Base-by-base conservation (phyloP, 176 grass and related monocot species). In the Hyparrhenia diplandra region DNA sequence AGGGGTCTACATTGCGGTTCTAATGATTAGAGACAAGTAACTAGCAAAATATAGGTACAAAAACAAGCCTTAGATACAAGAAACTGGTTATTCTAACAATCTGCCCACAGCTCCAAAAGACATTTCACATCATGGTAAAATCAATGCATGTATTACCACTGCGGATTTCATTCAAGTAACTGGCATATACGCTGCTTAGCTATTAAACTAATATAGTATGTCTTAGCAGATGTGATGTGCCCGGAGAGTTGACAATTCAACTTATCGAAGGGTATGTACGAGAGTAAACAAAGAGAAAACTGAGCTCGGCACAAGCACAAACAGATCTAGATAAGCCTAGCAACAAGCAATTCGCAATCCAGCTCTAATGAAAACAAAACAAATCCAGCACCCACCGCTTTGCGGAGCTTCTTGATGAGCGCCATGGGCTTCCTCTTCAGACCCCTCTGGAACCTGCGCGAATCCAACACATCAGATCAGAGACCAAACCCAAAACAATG, bases 341-440 rank as follows among this genome's bases (percentile, higher is more conserved):
- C 32, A 63, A 46, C 51, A 10, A 3, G 46, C 29, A 59, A 4
- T 51, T 64, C n/a, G 16, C 20, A 13, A 64, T 11, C 20, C 1
- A 75, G 64, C 13, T 32, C 6, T 2, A 17, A 16, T 4, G 59
- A 18, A 4, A 80, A 2, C 0, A 3, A 39, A 3, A 7, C 6
- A 7, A 34, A 60, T 11, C 37, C 37, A 43, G 2, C 79, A 88
- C 92, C 79, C 77, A 97, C 94, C 80, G 94, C 94, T 87, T 97
- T 97, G 80, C 94, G 92, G 32, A 97, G 84, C 83, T 94, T 97
- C 89, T 97, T 97, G 80, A 97, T 83, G 85, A 97, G 77, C 28
- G 92, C 94, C 94, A 97, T 94, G 8, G 94, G 94, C 92, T 97
- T 97, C 92, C 94, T 90, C 92, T 97, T 97, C 61, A 97, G 83